Base-by-base conservation (phyloP, 2,329 filamentous ascomycete genomes). In the Davidsoniella virescens region DNA sequence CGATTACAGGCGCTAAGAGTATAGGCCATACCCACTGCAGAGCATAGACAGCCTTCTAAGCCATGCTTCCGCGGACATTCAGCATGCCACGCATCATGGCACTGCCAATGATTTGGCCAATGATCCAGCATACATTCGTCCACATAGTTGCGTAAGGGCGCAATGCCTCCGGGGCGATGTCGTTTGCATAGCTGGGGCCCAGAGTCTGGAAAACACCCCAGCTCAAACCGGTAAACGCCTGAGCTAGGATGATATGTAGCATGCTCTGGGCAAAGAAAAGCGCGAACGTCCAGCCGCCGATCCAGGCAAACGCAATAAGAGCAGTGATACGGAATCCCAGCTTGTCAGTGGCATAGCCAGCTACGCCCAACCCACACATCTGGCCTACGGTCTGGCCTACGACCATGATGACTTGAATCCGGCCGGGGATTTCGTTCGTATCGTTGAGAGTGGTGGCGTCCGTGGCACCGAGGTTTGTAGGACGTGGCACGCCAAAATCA, bases 381-480 rank as follows among this genome's bases (percentile, higher is more conserved):
- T 66, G 63, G 7, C 70, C 71, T 14, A 68, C 62, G 5, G 63
- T 59, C 2, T 64, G 62, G 4, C 62, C 69, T 40, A 67, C 67
- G 38, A 61, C 60, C 1, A 74, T 59, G 0, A 63, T 67, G 3
- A 67, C 63, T 57, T 72, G 69, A 69, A 71, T 74, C 2, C 62
- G 55, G 0, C 67, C 64, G 2, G 65, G 61, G 18, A 75, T 60
- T 53, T 70, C 59, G 43, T 59, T 59, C 6, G 55, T 55, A 16
- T 59, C 59, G 14, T 17, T 33, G 20, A 37, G 41, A n/a, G 12
- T n/a, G n/a, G 39, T 36, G 40, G 45, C 45, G 25, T 23, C 42
- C 7, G 29, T 18, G 4, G 39, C 42, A 9, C 29, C 43, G 29
- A 33, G 29, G 29, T 33, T 9, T 12, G 29, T 33, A 6, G 50